phyloP scores from a whole-genome alignment of 495 filamentous ascomycete species.

The Trypethelium eluteriae region DNA sequence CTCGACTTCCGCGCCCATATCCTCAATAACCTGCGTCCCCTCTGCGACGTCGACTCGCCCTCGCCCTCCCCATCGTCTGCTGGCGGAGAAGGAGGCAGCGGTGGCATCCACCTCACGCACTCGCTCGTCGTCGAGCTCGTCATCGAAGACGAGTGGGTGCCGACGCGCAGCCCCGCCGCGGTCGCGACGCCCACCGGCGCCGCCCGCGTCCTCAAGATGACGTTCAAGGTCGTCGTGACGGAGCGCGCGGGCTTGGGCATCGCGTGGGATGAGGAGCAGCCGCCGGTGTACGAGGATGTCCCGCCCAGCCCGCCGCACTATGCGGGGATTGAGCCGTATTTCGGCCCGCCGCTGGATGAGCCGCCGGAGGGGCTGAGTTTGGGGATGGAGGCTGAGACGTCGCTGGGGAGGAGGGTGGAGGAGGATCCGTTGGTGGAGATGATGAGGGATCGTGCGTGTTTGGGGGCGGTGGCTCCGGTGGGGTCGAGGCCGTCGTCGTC shows the following conservation, averaged over 20 bases:
- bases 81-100: constrained; percentile 20
- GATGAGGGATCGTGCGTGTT: too few species aligned
- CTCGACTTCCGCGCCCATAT: constrained; percentile 72
- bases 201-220: constrained; percentile 86
- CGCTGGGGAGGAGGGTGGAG: background rate
- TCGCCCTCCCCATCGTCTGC: too few species aligned
- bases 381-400: background rate
- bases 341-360: constrained; percentile 9
- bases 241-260: constrained; percentile 83
- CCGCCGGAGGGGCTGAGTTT: background rate
- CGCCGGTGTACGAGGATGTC: constrained; percentile 91
- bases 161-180: constrained; percentile 58
- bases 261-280: constrained; percentile 94
- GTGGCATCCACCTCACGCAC: constrained; percentile 72
- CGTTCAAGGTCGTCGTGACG: constrained; percentile 74
- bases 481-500: too few species aligned
- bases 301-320: constrained; percentile 82
- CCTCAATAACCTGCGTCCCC: constrained; percentile 50
- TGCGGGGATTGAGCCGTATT: constrained; percentile 8
- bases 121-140: constrained; percentile 87
- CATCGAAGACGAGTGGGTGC: constrained; percentile 82
- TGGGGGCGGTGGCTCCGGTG: too few species aligned
- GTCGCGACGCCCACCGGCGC: constrained; percentile 66
- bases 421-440: too few species aligned
- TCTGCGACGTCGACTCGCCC: constrained; percentile 74